A percentile compares a stretch with the other conserved stretches of the same genome.
Conservation (phyloP, 2,329 filamentous ascomycete genomes). For the Tolypocladium pustulatum region DNA sequence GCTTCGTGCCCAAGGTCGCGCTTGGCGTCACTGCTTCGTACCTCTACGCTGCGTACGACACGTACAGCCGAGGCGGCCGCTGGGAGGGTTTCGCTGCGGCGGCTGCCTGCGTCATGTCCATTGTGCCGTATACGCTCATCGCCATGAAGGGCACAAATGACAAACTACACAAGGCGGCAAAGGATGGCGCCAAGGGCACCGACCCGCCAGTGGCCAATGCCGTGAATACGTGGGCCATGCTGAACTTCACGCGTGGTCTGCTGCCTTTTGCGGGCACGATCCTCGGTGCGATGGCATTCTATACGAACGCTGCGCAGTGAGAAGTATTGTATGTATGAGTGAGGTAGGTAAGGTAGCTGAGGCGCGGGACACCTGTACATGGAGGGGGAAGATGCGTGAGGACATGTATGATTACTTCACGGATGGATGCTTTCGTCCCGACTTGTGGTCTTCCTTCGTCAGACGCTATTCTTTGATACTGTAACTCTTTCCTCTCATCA, state of each 20-base stretch:
- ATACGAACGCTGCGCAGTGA: slow-evolving; percentile 7
- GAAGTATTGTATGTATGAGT: background rate
- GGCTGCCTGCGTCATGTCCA: slow-evolving; percentile 20
- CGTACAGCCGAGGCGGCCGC: slow-evolving; percentile 10
- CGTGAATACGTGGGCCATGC: slow-evolving; percentile 10
- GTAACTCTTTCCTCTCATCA: background rate
- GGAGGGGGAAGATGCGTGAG: background rate
- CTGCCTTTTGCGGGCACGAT: slow-evolving; percentile 19
- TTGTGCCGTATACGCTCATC: slow-evolving; percentile 28
- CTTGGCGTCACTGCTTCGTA: slow-evolving; percentile 21
- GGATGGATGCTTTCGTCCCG: background rate
- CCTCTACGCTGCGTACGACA: slow-evolving; percentile 24
- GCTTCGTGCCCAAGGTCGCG: slow-evolving; percentile 25
- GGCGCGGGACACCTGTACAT: background rate
- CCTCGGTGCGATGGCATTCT: slow-evolving; percentile 11
- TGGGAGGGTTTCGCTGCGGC: slow-evolving; percentile 25
- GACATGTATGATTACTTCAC: background rate
- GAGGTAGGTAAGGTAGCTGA: background rate
- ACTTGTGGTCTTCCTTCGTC: background rate
- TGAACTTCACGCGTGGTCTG: slow-evolving; percentile 20
- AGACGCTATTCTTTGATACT: background rate
- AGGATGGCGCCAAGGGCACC: slow-evolving; percentile 7
- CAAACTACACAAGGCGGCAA: slow-evolving; percentile 15
- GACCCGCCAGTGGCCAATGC: slow-evolving; percentile 8
- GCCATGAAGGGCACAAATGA: slow-evolving; percentile 26